Evolutionary conservation across 2,329 filamentous ascomycete species (phyloP).

Genomic region (Verticillium nonalfalfae): DNA sequence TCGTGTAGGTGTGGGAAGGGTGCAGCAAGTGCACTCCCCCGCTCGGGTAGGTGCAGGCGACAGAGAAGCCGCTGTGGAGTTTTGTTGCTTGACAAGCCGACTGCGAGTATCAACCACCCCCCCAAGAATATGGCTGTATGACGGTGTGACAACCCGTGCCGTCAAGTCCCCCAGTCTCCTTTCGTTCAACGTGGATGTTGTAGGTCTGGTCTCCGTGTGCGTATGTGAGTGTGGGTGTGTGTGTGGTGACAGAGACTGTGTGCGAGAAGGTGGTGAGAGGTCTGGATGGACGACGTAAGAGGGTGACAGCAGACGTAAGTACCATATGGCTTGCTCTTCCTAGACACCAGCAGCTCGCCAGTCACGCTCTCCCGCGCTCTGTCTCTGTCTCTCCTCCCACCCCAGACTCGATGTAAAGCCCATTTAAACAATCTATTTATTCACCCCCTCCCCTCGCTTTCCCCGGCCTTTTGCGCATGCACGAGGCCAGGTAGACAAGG

Average conservation of each 20-base stretch:
- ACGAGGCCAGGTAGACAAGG: background rate
- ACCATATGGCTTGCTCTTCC: background rate
- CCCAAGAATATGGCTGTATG: background rate
- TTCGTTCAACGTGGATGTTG: background rate
- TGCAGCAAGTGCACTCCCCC: background rate
- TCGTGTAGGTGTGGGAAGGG: background rate
- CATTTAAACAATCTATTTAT: background rate
- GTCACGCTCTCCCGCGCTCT: too few relatives aligned
- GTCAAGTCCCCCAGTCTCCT: background rate
- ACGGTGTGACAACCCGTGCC: background rate
- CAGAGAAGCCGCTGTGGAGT: background rate
- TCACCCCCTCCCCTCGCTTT: background rate
- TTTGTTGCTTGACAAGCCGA: background rate
- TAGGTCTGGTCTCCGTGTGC: background rate
- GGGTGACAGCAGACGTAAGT: background rate
- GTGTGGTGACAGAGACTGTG: too few relatives aligned
- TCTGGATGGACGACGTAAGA: background rate
- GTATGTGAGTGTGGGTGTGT: too few relatives aligned
- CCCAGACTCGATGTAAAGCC: background rate
- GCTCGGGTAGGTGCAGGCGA: background rate
- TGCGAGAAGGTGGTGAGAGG: background rate
- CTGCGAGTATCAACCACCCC: background rate
- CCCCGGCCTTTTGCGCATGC: background rate
- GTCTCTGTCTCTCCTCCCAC: background rate
- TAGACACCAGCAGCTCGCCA: background rate